Evolutionary conservation across 495 filamentous ascomycete genomes (phyloP).

Genomic region (Astrocystis sublimbata): DNA sequence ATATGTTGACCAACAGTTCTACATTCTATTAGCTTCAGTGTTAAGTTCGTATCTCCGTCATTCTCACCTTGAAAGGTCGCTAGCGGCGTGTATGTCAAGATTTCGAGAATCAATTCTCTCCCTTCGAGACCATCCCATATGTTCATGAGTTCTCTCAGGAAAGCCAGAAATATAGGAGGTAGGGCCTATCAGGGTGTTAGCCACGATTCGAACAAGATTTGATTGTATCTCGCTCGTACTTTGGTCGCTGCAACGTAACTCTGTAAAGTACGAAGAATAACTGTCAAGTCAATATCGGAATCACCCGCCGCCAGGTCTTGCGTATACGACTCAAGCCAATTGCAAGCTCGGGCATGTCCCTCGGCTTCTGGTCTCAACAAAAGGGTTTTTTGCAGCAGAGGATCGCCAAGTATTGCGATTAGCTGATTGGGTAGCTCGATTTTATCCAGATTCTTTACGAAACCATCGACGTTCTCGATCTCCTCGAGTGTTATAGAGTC

Average conservation of each 20-base stretch:
- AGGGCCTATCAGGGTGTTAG: conserved; percentile 51
- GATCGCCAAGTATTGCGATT: conserved; percentile 72
- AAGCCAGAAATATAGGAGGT: conserved; percentile 60
- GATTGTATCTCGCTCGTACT: conserved; percentile 47
- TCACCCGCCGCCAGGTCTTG: conserved; percentile 58
- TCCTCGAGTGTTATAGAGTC: conserved; percentile 73
- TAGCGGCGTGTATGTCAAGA: conserved; percentile 65
- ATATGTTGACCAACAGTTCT: conserved; percentile 55
- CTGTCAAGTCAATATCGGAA: conserved; percentile 50
- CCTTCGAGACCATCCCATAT: conserved; percentile 70
- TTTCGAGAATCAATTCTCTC: conserved; percentile 60
- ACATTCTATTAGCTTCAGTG: conserved; percentile 19
- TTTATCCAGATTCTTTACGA: conserved; percentile 74
- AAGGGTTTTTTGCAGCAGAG: conserved; percentile 75
- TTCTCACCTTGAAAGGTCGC: conserved; percentile 56
- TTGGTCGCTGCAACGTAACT: conserved; percentile 64
- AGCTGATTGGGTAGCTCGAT: conserved; percentile 82
- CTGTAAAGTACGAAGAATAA: conserved; percentile 59
- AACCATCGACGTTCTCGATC: conserved; percentile 68
- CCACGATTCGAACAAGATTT: conserved; percentile 11
- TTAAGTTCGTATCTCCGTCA: conserved; percentile 5
- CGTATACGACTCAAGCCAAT: conserved; percentile 65
- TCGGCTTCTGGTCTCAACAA: conserved; percentile 61
- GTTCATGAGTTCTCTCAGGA: conserved; percentile 61
- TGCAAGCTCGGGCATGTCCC: conserved; percentile 58